Evolutionary conservation across 2,329 filamentous ascomycete species (phyloP), one percentile per base, ranked within the genome.

Genomic region (Penicillium thymicola): DNA sequence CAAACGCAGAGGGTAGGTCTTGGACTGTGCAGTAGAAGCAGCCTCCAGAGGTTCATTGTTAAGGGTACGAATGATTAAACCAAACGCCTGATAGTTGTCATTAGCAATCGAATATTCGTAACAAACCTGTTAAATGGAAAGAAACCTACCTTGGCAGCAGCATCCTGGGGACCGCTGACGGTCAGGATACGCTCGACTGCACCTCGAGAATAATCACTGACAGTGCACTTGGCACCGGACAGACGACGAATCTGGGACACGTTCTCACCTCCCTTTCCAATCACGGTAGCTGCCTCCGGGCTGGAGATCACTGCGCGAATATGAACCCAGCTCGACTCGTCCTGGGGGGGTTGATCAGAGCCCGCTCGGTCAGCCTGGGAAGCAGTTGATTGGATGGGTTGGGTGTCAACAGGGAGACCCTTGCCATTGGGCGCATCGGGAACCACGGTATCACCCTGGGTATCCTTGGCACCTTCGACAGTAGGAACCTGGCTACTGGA

Each of bases 261-360:
- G 71, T 99, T 99, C 81, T 99, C 94, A 72, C 94, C 94, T 62
- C 92, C 93, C 79, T 99, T 99, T 72, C 94, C 94, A 76, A 99
- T 99, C 65, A 97, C 91, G 47, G 94, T 99, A 38, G 94, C 94
- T 65, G 94, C 94, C 77, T 99, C 94, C 44, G 92, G 91, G 76
- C 93, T 99, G 51, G 93, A 96, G 68, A 99, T 99, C 68, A 97
- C 92, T 54, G 94, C 91, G 66, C 94, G 89, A 67, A 99, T 90
- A 74, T 99, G 94, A 65, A 99, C 92, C 93, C 94, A 99, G 45
- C 88, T 88, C 46, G 89, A 92, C 80, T 99, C 94, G 71, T 99
- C 94, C 67, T 94, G 88, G 45, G 86, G 70, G 79, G 82, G 67
- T 59, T 73, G 70, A 5, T 76, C 71, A 36, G 71, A 72, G 28